phyloP scores from a whole-genome alignment of 2,329 filamentous ascomycete genomes.

The Pseudogymnoascus sp. region DNA sequence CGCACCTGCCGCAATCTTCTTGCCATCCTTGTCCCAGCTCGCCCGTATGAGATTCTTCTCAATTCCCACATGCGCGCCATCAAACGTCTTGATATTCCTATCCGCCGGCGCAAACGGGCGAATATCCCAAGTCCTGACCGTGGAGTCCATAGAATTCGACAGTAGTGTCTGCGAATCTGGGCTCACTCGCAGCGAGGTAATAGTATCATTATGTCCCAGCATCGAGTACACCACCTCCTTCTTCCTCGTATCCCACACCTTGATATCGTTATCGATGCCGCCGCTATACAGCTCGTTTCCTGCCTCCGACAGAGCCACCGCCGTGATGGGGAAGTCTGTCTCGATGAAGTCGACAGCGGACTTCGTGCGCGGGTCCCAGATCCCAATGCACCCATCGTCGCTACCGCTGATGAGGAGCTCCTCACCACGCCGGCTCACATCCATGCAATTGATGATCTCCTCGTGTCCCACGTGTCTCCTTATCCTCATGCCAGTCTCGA shows the following conservation, averaged over 20 bases:
- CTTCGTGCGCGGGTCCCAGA: conserved; percentile 93
- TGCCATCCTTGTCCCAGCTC: conserved; percentile 81
- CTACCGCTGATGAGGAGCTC: conserved; percentile 86
- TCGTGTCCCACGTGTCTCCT: conserved; percentile 88
- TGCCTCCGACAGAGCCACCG: conserved; percentile 83
- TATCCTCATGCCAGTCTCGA: conserved; percentile 86
- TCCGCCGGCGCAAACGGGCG: conserved; percentile 87
- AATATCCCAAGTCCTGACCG: conserved; percentile 92
- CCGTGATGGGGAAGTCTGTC: conserved; percentile 87
- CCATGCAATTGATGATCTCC: conserved; percentile 88
- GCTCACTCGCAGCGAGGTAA: conserved; percentile 85
- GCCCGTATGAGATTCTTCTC: conserved; percentile 89
- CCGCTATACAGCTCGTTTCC: conserved; percentile 94
- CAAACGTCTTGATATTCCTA: conserved; percentile 77
- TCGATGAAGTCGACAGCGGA: conserved; percentile 80
- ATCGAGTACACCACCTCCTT: conserved; percentile 82
- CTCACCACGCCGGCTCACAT: conserved; percentile 81
- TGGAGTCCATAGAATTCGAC: conserved; percentile 90
- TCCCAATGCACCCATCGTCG: conserved; percentile 86
- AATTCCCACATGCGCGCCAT: conserved; percentile 78
- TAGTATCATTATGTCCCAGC: conserved; percentile 81
- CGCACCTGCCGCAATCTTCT: conserved; percentile 80
- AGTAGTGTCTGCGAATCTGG: conserved; percentile 85
- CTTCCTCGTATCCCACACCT: conserved; percentile 94
- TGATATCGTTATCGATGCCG: conserved; percentile 94